Conservation (phyloP, 768 basidiomycete genomes). For the Clavaria fumosa region DNA sequence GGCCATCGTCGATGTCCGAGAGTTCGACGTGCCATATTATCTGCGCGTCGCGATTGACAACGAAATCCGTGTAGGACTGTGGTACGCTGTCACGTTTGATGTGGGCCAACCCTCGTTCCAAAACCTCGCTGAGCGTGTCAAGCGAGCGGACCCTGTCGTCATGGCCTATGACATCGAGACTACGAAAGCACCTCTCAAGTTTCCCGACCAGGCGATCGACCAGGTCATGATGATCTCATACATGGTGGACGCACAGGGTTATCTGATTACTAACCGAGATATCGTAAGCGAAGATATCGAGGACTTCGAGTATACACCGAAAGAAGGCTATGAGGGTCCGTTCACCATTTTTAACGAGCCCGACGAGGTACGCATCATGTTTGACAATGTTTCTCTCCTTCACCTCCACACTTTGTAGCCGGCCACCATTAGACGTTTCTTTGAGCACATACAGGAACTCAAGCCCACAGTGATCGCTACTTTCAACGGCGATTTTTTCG, state of each 20-base stretch:
- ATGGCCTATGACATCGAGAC: conserved; percentile 99
- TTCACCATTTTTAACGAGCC: conserved; percentile 92
- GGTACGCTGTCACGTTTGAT: conserved; percentile 81
- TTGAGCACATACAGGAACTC: conserved; percentile 83
- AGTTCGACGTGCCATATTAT: conserved; percentile 96
- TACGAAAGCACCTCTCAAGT: conserved; percentile 98
- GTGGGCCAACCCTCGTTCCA: conserved; percentile 65
- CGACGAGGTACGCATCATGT: conserved; percentile 49
- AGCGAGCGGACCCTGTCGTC: conserved; percentile 97
- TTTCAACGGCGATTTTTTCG: conserved; percentile 98
- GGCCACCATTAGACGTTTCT: conserved; percentile 73
- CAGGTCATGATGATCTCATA: conserved; percentile 99
- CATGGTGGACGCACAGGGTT: conserved; percentile 97
- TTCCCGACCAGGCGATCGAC: conserved; percentile 89
- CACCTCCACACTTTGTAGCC: conserved; percentile 28
- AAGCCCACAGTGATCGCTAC: conserved; percentile 96
- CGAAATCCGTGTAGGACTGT: conserved; percentile 93
- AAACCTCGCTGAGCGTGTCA: conserved; percentile 70
- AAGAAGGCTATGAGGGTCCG: conserved; percentile 93
- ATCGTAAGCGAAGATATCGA: conserved; percentile 97
- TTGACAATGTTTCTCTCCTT: neutral
- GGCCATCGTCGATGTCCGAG: conserved; percentile 84
- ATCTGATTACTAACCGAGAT: conserved; percentile 93
- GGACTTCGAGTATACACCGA: conserved; percentile 97
- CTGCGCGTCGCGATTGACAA: conserved; percentile 99